Evolutionary conservation across 148 eudicot genomes (phyloP).

Genomic region (Mesembryanthemum crystallinum): DNA sequence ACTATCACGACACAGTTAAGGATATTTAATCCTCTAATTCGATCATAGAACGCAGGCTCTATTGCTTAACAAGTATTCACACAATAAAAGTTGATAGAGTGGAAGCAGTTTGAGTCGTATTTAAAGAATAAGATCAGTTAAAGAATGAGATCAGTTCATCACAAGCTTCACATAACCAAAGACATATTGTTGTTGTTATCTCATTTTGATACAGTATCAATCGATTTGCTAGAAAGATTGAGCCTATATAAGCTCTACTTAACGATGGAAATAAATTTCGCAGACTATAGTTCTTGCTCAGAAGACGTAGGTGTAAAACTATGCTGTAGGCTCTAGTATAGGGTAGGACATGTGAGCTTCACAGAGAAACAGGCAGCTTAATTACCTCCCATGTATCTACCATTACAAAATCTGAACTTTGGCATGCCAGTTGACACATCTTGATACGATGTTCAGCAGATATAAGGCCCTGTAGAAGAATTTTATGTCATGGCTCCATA

Average conservation of each 20-base stretch:
- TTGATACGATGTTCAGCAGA: conserved; percentile 72
- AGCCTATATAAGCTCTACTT: neutral
- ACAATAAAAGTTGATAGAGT: neutral
- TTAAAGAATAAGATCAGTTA: no score
- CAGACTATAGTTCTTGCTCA: neutral
- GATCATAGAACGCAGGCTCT: neutral
- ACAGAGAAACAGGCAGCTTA: conserved; percentile 17
- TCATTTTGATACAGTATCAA: neutral
- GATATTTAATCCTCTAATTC: neutral
- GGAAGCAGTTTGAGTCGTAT: neutral
- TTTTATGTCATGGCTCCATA: neutral
- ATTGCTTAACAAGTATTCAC: neutral
- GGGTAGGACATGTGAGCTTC: neutral
- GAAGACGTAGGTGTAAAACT: neutral
- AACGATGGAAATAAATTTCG: conserved; percentile 3
- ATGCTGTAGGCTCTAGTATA: neutral
- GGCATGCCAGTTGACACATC: conserved; percentile 83
- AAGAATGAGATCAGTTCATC: neutral
- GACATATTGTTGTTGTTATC: neutral
- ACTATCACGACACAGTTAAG: neutral
- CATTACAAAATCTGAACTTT: conserved; percentile 79
- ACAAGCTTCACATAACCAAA: conserved; percentile 1
- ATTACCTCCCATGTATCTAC: conserved; percentile 96
- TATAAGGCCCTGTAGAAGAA: conserved; percentile 60
- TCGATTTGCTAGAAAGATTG: neutral